Conservation (phyloP, 495 filamentous ascomycete genomes). For the Aspergillus incahuasiensis region DNA sequence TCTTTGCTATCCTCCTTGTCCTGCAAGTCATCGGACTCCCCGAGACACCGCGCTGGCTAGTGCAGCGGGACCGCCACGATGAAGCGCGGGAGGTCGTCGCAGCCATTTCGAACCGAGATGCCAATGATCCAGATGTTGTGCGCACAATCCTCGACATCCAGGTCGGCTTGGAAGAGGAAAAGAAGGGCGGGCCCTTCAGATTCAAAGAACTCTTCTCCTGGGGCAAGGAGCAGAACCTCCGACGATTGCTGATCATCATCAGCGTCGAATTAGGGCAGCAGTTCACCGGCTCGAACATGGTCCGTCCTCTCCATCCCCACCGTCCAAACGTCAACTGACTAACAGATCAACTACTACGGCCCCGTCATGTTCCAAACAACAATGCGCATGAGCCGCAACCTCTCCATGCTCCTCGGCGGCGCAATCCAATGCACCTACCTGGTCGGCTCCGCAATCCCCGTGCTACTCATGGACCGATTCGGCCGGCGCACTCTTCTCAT, state of each 20-base stretch:
- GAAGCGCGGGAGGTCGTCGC: conserved; percentile 37
- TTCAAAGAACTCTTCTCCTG: conserved; percentile 34
- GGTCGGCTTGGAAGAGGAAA: conserved; percentile 31
- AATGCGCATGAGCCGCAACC: conserved; percentile 47
- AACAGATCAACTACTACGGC: conserved; percentile 41
- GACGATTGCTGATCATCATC: conserved; percentile 34
- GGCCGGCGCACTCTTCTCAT: conserved; percentile 49
- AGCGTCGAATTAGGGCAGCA: conserved; percentile 35
- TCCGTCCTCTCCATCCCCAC: no score
- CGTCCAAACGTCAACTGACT: no score
- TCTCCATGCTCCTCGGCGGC: conserved; percentile 48
- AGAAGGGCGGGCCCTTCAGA: conserved; percentile 32
- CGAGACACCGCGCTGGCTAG: conserved; percentile 55
- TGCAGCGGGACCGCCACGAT: conserved; percentile 45
- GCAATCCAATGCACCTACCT: conserved; percentile 41
- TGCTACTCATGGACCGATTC: conserved; percentile 47
- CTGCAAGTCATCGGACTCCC: conserved; percentile 59
- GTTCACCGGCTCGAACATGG: conserved; percentile 48
- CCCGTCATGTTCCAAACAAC: conserved; percentile 45
- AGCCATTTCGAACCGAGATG: conserved; percentile 17
- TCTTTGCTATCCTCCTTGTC: conserved; percentile 53
- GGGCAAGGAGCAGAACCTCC: conserved; percentile 36
- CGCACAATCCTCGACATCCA: conserved; percentile 31
- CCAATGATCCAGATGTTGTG: conserved; percentile 11
- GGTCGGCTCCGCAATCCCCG: conserved; percentile 31